phyloP scores from a whole-genome alignment of 1,139 yeast genomes.

The Pichia sp. region DNA sequence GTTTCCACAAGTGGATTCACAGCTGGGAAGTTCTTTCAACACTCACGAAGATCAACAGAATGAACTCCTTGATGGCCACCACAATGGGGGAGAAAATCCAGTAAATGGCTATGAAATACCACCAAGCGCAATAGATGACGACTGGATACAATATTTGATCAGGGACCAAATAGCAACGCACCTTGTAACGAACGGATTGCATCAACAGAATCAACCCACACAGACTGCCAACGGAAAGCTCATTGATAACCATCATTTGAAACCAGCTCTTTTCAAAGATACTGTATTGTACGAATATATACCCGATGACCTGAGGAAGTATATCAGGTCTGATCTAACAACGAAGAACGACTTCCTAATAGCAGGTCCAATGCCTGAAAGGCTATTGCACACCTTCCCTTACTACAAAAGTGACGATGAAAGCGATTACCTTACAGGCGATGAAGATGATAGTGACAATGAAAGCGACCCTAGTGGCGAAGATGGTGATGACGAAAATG shows the following conservation, averaged over 20 bases:
- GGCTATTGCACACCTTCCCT: slow-evolving; percentile 28
- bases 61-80: neutral
- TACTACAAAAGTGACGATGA: slow-evolving; percentile 29
- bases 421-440: slow-evolving; percentile 10
- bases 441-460: neutral
- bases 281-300: slow-evolving; percentile 26
- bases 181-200: slow-evolving; percentile 10
- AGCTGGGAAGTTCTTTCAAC: too few species aligned
- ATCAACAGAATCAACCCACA: neutral
- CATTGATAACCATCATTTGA: slow-evolving; percentile 15
- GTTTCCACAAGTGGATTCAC: neutral
- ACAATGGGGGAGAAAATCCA: neutral
- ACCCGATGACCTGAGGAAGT: slow-evolving; percentile 26
- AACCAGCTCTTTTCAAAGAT: slow-evolving; percentile 24
- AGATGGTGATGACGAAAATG: too few species aligned
- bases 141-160: slow-evolving; percentile 31
- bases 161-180: slow-evolving; percentile 26
- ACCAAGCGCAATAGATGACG: slow-evolving; percentile 26
- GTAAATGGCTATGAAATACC: slow-evolving; percentile 20
- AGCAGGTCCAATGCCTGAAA: slow-evolving; percentile 34
- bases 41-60: neutral
- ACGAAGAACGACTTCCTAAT: slow-evolving; percentile 29
- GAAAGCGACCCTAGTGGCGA: neutral
- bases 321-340: slow-evolving; percentile 16
- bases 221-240: slow-evolving; percentile 9